Conservation (phyloP, 208 protist species). For the Leishmania aethiopica region DNA sequence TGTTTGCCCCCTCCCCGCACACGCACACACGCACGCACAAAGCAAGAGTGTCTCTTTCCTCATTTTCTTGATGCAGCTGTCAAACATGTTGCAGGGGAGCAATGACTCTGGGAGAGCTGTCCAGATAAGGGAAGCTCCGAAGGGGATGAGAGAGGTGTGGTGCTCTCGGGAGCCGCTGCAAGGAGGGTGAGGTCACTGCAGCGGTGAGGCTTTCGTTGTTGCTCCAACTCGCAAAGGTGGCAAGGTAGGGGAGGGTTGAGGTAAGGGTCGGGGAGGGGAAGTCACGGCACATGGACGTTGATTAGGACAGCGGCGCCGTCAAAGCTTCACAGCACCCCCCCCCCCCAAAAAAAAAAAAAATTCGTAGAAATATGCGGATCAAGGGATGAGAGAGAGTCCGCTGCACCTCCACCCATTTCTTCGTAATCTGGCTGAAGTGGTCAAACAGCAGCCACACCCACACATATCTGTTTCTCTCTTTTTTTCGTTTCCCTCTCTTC, state of each 20-base stretch:
- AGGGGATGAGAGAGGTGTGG: not conserved
- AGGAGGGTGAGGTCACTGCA: not conserved
- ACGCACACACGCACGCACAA: not conserved
- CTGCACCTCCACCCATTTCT: not conserved
- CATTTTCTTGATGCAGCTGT: not conserved
- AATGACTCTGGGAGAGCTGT: too few species aligned
- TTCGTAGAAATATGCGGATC: not conserved
- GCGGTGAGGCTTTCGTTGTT: not conserved
- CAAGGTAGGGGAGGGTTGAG: not conserved
- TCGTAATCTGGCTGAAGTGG: not conserved
- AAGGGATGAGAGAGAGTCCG: not conserved
- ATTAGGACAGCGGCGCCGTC: slow-evolving; percentile 1
- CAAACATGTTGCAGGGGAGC: not conserved
- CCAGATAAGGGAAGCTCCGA: not conserved
- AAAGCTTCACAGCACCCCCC: not conserved
- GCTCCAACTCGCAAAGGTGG: not conserved
- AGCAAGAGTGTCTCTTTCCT: not conserved
- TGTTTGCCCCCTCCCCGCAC: not conserved
- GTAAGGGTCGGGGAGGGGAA: not conserved
- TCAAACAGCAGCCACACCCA: not conserved
- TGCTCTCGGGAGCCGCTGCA: not conserved
- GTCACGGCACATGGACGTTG: not conserved
- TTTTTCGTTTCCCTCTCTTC: slow-evolving; percentile 10
- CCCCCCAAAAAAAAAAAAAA: not conserved
- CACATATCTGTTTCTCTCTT: slow-evolving; percentile 7